These are phyloP conservation scores for Boletus smithii DNA, from an alignment of 1,284 basidiomycete genomes.

Conservation along the genomic window DNA sequence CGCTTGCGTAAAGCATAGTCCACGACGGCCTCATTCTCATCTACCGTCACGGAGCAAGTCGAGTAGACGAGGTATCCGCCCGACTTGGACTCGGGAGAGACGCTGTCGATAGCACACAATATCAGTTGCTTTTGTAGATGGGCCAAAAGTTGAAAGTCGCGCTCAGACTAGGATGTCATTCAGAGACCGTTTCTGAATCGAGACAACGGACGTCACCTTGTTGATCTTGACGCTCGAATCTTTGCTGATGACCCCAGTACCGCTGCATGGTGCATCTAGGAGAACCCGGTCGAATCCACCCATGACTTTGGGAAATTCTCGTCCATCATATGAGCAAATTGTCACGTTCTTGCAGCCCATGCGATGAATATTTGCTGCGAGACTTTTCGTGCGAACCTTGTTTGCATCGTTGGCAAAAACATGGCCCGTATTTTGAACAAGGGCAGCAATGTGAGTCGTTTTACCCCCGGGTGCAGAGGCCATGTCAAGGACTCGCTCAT, in stretches of 20 bases:
- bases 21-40: constrained; percentile 98
- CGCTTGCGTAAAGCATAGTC: constrained; percentile 98
- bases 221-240: constrained; percentile 97
- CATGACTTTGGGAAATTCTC: constrained; percentile 99
- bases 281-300: constrained; percentile 97
- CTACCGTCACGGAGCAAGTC: constrained; percentile 96
- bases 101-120: constrained; percentile 96
- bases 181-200: not conserved
- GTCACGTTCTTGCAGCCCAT: constrained; percentile 98
- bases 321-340: constrained; percentile 95
- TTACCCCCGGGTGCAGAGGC: constrained; percentile 98
- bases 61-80: constrained; percentile 98
- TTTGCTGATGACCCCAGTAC: constrained; percentile 98
- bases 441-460: constrained; percentile 92
- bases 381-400: constrained; percentile 92
- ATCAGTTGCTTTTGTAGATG: constrained; percentile 99
- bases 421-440: constrained; percentile 96
- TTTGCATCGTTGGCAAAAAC: constrained; percentile 99
- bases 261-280: constrained; percentile 96
- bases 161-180: constrained; percentile 63
- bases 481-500: constrained; percentile 97
- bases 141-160: constrained; percentile 91
- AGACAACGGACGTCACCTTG: constrained; percentile 60
- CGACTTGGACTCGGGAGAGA: constrained; percentile 84
- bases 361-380: constrained; percentile 95